A percentile compares a stretch with the other conserved stretches of the same genome.
Evolutionary conservation across 2,329 filamentous ascomycete species (phyloP).

Genomic region (Samsoniella hepiali): DNA sequence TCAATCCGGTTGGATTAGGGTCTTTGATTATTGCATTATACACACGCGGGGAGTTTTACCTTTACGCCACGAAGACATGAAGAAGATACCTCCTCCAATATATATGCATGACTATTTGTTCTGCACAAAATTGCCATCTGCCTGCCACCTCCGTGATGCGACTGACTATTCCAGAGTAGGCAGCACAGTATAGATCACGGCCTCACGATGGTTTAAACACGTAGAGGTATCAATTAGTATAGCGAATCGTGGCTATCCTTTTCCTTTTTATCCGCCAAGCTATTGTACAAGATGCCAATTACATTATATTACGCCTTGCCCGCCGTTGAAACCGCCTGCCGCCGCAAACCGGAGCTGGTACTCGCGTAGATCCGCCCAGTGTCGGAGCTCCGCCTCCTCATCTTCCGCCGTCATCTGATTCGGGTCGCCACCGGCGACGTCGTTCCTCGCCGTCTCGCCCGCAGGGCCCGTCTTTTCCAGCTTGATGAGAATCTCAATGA

Average conservation of each 20-base stretch:
- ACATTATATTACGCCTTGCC: neutral
- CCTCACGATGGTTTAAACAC: neutral
- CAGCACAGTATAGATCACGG: no score
- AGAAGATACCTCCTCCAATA: constrained; percentile 8
- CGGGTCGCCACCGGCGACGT: constrained; percentile 28
- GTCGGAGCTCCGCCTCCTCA: constrained; percentile 71
- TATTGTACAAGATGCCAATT: neutral
- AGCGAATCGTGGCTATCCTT: neutral
- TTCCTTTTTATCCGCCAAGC: neutral
- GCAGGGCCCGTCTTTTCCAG: constrained; percentile 61
- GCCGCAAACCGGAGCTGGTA: constrained; percentile 68
- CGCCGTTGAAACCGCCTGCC: neutral
- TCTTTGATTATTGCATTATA: neutral
- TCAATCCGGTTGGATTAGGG: no score
- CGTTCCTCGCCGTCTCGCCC: constrained; percentile 26
- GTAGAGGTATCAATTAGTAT: neutral
- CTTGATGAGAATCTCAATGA: constrained; percentile 71
- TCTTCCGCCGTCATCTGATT: constrained; percentile 50
- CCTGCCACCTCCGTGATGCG: no score
- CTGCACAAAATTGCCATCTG: neutral
- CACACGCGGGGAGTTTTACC: neutral
- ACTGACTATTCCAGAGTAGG: no score
- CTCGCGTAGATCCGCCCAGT: constrained; percentile 77
- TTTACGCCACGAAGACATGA: constrained; percentile 13
- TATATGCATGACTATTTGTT: neutral